Base-by-base conservation (phyloP, 2,329 filamentous ascomycete genomes). In the Monosporascus sp. region DNA sequence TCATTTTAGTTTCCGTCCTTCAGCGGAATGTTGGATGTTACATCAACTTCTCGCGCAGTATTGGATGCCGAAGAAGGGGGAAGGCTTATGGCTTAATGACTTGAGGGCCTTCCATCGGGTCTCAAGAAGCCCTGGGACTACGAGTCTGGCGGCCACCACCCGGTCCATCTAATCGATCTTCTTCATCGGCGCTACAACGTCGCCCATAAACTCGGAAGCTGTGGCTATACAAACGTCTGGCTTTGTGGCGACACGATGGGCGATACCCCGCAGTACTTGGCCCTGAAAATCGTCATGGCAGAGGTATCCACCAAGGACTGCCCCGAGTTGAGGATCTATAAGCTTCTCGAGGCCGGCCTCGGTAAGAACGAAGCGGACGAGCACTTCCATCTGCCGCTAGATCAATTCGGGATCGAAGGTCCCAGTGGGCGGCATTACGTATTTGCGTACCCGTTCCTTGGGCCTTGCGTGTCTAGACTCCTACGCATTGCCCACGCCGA, bases 201-300 rank as follows among this genome's bases (percentile, higher is more conserved):
- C 36, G 57, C 71, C 43, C 65, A 73, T 46, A 77, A 77, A 58
- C 58, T 76, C 46, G 73, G 75, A 53, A 70, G 63, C 55, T 73
- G 74, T 34, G 68, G 69, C 16, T 73, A 62, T 60, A 69, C 71
- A 3, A 77, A 73, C 6, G 70, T 76, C 26, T 78, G 74, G 75
- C 69, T 77, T 50, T 73, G 67, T 44, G 38, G 57, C 5, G 57
- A 62, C 38, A 43, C 41, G 3, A 49, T 27, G 3, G 48, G n/a
- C 24, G 51, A 41, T 5, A 41, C 44, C 6, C 20, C 54, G 5
- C 54, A 45, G 44, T 70, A 66, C 38, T 62, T 67, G 27, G 68
- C 69, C 17, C 20, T 71, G 20, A 72, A 72, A 56, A 61, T 68
- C 26, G 54, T 69, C 51, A 61, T 64, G 43, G 62, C 62, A n/a